These are phyloP conservation scores for Mycena sp. DNA, from an alignment of 1,284 basidiomycete species.

Conservation along the genomic window DNA sequence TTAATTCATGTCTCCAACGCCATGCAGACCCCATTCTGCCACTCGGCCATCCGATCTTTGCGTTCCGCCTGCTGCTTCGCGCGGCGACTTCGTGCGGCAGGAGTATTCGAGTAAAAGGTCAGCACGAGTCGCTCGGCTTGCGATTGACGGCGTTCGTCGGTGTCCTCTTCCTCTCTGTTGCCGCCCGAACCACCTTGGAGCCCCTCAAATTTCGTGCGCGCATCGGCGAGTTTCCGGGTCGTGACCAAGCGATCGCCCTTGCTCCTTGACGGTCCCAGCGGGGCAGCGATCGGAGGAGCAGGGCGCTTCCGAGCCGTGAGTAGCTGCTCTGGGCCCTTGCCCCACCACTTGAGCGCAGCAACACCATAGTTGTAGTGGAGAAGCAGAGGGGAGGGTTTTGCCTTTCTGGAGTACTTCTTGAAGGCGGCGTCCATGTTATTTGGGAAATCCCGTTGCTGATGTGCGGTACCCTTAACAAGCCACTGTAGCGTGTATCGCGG, in stretches of 20 bases:
- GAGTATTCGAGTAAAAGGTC: neutral
- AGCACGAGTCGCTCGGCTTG: neutral
- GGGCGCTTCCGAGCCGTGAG: slow-evolving; percentile 1
- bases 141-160: neutral
- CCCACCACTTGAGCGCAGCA: neutral
- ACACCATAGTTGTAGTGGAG: neutral
- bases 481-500: neutral
- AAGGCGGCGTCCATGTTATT: neutral
- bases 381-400: neutral
- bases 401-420: neutral
- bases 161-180: neutral
- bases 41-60: neutral
- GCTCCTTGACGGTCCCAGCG: neutral
- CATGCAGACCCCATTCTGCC: neutral
- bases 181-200: neutral
- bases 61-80: neutral
- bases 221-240: neutral
- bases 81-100: neutral
- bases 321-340: neutral
- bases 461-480: neutral
- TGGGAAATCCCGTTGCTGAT: neutral
- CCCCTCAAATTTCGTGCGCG: neutral
- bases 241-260: neutral
- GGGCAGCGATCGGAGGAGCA: neutral
- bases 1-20: neutral